Evolutionary conservation across 257 asterid species (phyloP), one percentile per base, ranked within the genome.

Genomic region (Nicotiana otophora): DNA sequence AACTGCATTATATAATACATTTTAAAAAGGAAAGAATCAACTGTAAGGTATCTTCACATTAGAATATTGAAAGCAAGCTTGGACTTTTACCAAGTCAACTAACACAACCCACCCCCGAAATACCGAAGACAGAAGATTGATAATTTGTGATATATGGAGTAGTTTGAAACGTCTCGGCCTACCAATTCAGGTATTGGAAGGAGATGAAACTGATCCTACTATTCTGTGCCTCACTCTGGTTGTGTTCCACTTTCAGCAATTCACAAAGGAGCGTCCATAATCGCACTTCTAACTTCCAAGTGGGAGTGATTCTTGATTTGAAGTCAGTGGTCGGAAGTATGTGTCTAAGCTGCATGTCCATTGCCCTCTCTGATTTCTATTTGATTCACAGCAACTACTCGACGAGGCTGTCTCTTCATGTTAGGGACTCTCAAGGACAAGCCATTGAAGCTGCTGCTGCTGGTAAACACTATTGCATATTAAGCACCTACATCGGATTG

Each of bases 391-490:
- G 14, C 39, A 86, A 85, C 69, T 83, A 85, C 61, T 84, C 77
- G 39, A 86, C 91, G 9, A 84, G 84, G 79, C 77, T 91, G 30
- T 69, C 85, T 48, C 87, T 86, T 48, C 84, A 89, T 61, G 81
- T 84, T 28, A 68, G 89, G 54, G 89, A 89, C 83, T 86, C 92
- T 3, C 87, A 88, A n/a, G 83, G 80, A 5, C 86, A 81, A 23
- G 86, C 83, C 36, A 78, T 87, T 74, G 89, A 82, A 68, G 92
- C 91, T 62, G 94, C 94, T 61, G 86, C 84, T 55, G 87, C 90
- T 81, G 92, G 92, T 91, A 83, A 16, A 48, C 60, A 57, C 17
- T 60, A 74, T 46, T 48, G 39, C 61, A 74, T 23, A 48, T 46
- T 48, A 48, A 46, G 8, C 17, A 48, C 62, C 17, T 39, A 74